phyloP scores from a whole-genome alignment of 164 flowering plant genomes.

The Dillenia turbinata region DNA sequence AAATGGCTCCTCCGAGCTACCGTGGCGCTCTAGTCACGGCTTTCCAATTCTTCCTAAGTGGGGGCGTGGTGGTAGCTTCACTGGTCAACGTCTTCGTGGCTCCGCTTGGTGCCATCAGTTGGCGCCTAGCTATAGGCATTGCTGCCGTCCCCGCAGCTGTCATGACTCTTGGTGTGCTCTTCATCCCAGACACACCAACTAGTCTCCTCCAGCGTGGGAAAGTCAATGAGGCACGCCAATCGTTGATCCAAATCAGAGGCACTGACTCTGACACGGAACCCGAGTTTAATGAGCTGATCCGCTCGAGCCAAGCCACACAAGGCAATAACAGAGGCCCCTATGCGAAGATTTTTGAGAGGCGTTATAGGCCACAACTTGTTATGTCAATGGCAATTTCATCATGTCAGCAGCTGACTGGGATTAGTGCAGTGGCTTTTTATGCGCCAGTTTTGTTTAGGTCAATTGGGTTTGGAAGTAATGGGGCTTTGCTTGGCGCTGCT shows the following conservation, averaged over 20 bases:
- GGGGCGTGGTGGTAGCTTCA: slow-evolving; percentile 52
- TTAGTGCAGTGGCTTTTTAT: slow-evolving; percentile 4
- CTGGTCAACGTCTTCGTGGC: slow-evolving; percentile 45
- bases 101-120: slow-evolving; percentile 38
- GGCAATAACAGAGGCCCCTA: slow-evolving; percentile 1
- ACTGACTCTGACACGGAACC: slow-evolving; percentile 5
- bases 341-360: slow-evolving; percentile 4
- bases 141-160: slow-evolving; percentile 51
- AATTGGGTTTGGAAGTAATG: slow-evolving; percentile 8
- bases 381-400: slow-evolving; percentile 12
- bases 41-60: slow-evolving; percentile 52
- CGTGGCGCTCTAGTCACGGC: slow-evolving; percentile 67
- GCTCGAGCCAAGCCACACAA: slow-evolving; percentile 1
- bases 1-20: slow-evolving; percentile 67
- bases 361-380: slow-evolving; percentile 20
- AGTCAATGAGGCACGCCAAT: neutral
- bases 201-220: slow-evolving; percentile 20
- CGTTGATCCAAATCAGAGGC: slow-evolving; percentile 9
- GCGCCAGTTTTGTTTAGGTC: slow-evolving; percentile 11
- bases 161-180: slow-evolving; percentile 28
- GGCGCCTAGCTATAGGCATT: slow-evolving; percentile 69
- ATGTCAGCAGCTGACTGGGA: slow-evolving; percentile 17
- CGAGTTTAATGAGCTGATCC: slow-evolving; percentile 8
- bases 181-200: slow-evolving; percentile 16
- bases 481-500: slow-evolving; percentile 4